Conservation (phyloP, 2,329 filamentous ascomycete genomes). For the Epicoccum nigrum region DNA sequence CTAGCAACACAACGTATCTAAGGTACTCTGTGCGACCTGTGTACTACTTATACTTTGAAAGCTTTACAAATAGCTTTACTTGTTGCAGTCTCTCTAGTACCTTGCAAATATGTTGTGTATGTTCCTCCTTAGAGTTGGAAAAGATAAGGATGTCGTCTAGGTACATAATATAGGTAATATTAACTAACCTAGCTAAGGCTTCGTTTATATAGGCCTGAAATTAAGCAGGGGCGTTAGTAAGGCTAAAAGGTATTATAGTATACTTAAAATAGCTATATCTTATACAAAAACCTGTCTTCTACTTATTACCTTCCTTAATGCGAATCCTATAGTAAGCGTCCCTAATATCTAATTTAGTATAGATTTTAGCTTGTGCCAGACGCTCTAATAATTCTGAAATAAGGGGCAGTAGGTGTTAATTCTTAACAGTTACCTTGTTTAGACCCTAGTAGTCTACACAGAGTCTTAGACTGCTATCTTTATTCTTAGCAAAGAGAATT, state of each 20-base stretch:
- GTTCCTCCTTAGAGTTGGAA: background rate
- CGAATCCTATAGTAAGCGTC: background rate
- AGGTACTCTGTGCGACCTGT: background rate
- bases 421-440: background rate
- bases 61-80: background rate
- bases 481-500: background rate
- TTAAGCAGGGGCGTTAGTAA: background rate
- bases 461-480: background rate
- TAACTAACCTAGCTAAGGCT: background rate
- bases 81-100: background rate
- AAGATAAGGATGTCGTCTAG: background rate
- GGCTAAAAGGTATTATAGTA: background rate
- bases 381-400: background rate
- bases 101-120: background rate
- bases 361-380: background rate
- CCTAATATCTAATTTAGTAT: background rate
- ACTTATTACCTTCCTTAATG: background rate
- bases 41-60: background rate
- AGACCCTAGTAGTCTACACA: background rate
- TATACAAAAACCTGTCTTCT: background rate
- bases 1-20: background rate
- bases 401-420: background rate
- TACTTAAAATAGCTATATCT: background rate
- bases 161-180: background rate
- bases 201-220: background rate